phyloP scores from a whole-genome alignment of 2,329 filamentous ascomycete genomes.

The Alternaria arborescens region DNA sequence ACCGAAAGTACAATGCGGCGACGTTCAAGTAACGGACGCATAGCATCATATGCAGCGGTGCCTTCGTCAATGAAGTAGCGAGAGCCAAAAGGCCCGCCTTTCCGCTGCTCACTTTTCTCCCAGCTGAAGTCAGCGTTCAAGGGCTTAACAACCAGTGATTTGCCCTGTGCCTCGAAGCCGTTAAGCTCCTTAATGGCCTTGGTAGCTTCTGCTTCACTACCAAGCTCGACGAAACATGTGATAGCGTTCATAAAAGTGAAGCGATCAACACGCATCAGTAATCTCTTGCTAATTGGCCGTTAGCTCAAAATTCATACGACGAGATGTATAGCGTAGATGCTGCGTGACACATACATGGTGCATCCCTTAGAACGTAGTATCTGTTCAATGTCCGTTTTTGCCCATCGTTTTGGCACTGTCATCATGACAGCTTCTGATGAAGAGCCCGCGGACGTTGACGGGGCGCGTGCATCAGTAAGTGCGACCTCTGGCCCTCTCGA shows the following conservation, averaged over 20 bases:
- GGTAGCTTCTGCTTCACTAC: conserved; percentile 26
- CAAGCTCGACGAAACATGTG: conserved; percentile 27
- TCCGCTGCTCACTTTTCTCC: not conserved
- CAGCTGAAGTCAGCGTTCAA: conserved; percentile 22
- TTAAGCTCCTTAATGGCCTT: conserved; percentile 21
- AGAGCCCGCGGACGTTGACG: not conserved
- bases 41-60: conserved; percentile 15
- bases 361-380: conserved; percentile 26
- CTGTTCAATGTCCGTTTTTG: conserved; percentile 21
- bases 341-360: conserved; percentile 27
- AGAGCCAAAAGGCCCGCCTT: not conserved
- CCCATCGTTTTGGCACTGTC: conserved; percentile 15
- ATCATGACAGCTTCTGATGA: conserved; percentile 23
- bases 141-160: conserved; percentile 3
- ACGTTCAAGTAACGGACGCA: conserved; percentile 26
- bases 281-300: conserved; percentile 21
- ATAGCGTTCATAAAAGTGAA: conserved; percentile 27
- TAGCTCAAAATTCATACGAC: conserved; percentile 8
- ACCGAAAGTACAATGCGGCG: conserved; percentile 30
- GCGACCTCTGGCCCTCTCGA: conserved; percentile 15
- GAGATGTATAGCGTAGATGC: not conserved
- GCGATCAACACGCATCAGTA: conserved; percentile 29
- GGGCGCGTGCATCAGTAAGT: conserved; percentile 8
- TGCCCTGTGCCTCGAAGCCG: not conserved
- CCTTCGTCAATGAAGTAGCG: conserved; percentile 21